Conservation (phyloP, 768 basidiomycete species). For the Pleurotus ostreatus region DNA sequence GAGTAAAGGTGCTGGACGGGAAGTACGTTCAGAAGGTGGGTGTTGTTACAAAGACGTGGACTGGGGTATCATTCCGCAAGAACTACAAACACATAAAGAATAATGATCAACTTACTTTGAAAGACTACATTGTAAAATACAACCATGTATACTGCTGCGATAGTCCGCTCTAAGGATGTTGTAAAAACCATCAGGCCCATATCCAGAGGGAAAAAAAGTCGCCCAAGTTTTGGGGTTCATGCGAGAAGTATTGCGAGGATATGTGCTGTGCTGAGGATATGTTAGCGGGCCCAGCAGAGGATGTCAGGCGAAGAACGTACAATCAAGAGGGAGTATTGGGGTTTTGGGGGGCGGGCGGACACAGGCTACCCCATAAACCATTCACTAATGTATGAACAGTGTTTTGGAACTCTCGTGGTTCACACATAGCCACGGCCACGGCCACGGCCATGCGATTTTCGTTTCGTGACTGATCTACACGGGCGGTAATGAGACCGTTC, state of each 20-base stretch:
- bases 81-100: background rate
- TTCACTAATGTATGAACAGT: constrained; percentile 3
- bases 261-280: too few species aligned
- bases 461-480: background rate
- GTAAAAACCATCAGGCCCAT: background rate
- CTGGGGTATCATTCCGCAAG: background rate
- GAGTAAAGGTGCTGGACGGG: background rate
- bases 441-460: background rate
- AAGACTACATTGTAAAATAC: background rate
- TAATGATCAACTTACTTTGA: background rate
- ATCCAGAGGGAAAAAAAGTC: background rate
- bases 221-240: too few species aligned
- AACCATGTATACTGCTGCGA: background rate
- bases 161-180: background rate
- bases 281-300: too few species aligned
- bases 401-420: background rate
- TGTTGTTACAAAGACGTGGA: background rate
- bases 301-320: background rate
- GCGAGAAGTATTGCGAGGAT: too few species aligned
- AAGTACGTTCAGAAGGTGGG: background rate
- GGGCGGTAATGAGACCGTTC: background rate
- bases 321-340: background rate
- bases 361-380: constrained; percentile 2
- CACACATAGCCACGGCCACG: background rate
- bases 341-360: background rate